Base-by-base conservation (phyloP, 2,329 filamentous ascomycete species). In the Penicillium sp. region DNA sequence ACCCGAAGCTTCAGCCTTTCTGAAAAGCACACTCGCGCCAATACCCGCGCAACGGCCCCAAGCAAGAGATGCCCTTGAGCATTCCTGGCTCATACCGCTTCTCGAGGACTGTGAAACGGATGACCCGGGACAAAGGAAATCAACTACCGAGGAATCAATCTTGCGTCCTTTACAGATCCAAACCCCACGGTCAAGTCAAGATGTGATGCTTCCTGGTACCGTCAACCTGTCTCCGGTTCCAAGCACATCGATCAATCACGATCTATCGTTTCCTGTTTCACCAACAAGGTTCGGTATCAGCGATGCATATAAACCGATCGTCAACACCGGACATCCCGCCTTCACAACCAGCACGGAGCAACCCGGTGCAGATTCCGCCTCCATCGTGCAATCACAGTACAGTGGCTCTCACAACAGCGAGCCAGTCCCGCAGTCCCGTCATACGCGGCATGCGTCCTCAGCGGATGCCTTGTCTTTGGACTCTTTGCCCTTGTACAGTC, bases 141-240 rank as follows among this genome's bases (percentile, higher is more conserved):
- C 31, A 12, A 25, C 14, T 7, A 4, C 22, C 23, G 3, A 8
- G 8, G 18, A 42, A 7, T 35, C 15, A 2, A 37, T 9, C 12
- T 8, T 32, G 31, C n/a, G n/a, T 13, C 27, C 35, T 27, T n/a
- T 23, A 15, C 18, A 26, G 12, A 12, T 27, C 2, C 35, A 26
- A 23, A 33, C 3, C 22, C 30, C 25, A 11, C 34, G 15, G 9
- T 11, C 11, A 11, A 25, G 27, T 2, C 17, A 15, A 16, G 35
- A 42, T 25, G 30, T 37, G 9, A 26, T 38, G 31, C 26, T 42
- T 5, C 35, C 39, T 13, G 39, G 39, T 3, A 42, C 30, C n/a
- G 18, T 42, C n/a, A 13, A 38, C 12, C 23, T 42, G 31, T 30
- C 38, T 15, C 14, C 34, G 20, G 10, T 15, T 14, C 18, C 25